Base-by-base conservation (phyloP, 129 eudicot genomes). In the Artemisia tridentata region DNA sequence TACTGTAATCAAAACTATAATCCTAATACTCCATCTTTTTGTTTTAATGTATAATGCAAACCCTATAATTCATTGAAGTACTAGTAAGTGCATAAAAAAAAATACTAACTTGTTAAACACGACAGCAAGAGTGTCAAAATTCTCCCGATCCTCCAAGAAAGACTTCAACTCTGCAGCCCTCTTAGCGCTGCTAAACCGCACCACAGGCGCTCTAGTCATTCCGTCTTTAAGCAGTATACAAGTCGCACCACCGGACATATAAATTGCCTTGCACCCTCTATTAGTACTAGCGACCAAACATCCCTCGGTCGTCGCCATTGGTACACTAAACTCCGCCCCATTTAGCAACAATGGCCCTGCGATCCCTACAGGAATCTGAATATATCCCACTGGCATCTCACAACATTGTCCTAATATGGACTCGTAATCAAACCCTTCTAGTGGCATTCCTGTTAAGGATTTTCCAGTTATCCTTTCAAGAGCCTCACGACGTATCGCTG, bases 301-400 rank as follows among this genome's bases (percentile, higher is more conserved):
- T 58, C 91, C 88, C 31, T 86, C 88, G 6, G 91, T 86, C 2
- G 91, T 86, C 3, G 88, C 88, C 91, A 86, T 86, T 16, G 91
- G 91, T 8, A 86, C 91, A 6, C 12, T 55, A 55, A 47, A 78
- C 45, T 86, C 88, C 13, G 5, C 64, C 57, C 86, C 88, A 29
- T 86, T 78, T 9, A 86, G 52, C 50, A 80, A 60, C 83, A 86
- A 73, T 3, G 91, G 91, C 25, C 91, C 91, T 11, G 85, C 91
- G 12, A 86, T 75, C 29, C 91, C 91, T 54, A 86, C 91, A 23
- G 91, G 91, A 16, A 86, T 71, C 68, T 86, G 91, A 38, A 83
- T 79, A 47, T 86, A 86, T 27, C 86, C 88, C 11, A 81, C 79
- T 9, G 89, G 89, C 85, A 88, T 55, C 95, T 88, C 85, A 72